phyloP scores from a whole-genome alignment of 176 grass and related monocot species.

The Cenchrus americanus region DNA sequence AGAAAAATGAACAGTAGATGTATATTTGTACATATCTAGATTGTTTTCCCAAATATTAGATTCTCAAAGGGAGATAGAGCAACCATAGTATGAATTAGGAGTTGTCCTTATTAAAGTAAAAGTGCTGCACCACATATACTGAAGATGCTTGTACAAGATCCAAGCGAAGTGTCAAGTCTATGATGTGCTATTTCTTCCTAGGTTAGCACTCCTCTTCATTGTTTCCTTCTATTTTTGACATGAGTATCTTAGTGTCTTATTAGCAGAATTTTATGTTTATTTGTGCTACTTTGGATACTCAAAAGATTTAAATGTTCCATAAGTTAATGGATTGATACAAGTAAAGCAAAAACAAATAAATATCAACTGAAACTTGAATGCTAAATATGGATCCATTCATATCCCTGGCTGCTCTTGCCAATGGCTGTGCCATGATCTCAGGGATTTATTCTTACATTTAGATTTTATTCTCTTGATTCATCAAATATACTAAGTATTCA shows the following conservation, averaged over 20 bases:
- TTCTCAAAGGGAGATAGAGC: background rate
- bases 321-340: conserved; percentile 1
- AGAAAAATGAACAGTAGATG: conserved; percentile 25
- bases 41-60: conserved; percentile 27
- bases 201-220: background rate
- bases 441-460: background rate
- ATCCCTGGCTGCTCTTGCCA: background rate
- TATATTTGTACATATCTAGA: conserved; percentile 14
- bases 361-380: background rate
- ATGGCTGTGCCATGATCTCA: background rate
- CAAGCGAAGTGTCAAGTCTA: background rate
- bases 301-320: conserved; percentile 8
- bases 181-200: conserved; percentile 15
- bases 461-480: background rate
- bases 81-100: conserved; percentile 23
- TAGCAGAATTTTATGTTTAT: background rate
- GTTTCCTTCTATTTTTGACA: background rate
- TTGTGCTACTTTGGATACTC: background rate
- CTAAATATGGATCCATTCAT: background rate
- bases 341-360: background rate
- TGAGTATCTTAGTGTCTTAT: background rate
- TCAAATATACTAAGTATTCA: background rate
- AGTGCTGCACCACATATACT: background rate
- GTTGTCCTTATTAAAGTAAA: conserved; percentile 21
- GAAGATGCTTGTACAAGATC: conserved; percentile 19